Evolutionary conservation across 352 stramenopile genomes (phyloP), one percentile per base, ranked within the genome.

Genomic region (Phytophthora kernoviae): DNA sequence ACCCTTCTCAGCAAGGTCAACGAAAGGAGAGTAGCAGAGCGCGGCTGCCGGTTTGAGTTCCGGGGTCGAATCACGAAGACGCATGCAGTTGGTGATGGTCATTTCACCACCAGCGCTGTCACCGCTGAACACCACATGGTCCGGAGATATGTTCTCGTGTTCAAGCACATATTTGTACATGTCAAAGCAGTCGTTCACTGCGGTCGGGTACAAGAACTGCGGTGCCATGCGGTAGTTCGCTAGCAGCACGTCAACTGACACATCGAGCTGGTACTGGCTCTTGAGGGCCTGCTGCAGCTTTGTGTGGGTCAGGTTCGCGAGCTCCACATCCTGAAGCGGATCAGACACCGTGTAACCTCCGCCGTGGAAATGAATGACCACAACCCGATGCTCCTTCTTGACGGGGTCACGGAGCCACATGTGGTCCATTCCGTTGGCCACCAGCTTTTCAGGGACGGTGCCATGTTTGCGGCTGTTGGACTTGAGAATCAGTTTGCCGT

Each of bases 111-210:
- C 45, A 12, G 45, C 45, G n/a, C 54, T 62, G 27, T 62, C 45
- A n/a, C 54, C 54, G 27, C 54, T 62, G 6, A 62, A 40, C 20
- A 62, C 54, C 1, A 55, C 54, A 43, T 62, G 44, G 24, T 30
- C 47, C 2, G 54, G 32, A 1, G 26, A 32, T 12, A 62, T 34
- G 14, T 62, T 51, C 22, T 56, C 54, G 24, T 50, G 10, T 1
- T 56, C 7, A 18, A 62, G 54, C 8, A 62, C 54, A 37, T 62
- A 43, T 26, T 51, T 62, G 54, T 62, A 62, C 54, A 56, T 62
- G 4, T 14, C 27, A 9, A 62, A 51, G 24, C 54, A 62, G 44
- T 62, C 54, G 26, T 62, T 15, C 10, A 56, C 15, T 36, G 54
- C 26, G 0, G 45, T 62, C 24, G 54, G 54, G 21, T 62, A 62